phyloP scores from a whole-genome alignment of 2,329 filamentous ascomycete species.

The Cadophora luteo-olivacea region DNA sequence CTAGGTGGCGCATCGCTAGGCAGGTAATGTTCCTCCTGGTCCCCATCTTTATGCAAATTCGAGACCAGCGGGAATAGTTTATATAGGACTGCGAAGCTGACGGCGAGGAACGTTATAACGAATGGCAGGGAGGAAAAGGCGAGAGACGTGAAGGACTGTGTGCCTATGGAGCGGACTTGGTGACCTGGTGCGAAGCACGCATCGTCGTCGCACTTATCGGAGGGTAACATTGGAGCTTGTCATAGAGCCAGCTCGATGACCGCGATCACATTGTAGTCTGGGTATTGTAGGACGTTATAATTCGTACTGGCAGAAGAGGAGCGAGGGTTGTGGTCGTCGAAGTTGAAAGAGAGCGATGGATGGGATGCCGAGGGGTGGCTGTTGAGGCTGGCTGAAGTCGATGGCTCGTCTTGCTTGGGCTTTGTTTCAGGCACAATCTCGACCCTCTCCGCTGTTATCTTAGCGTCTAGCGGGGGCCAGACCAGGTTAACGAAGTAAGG shows the following conservation, averaged over 20 bases:
- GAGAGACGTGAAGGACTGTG: conserved; percentile 51
- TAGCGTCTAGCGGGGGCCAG: conserved; percentile 2
- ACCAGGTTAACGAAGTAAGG: neutral
- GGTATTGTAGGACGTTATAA: neutral
- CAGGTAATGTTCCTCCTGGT: conserved; percentile 67
- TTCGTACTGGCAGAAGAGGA: neutral
- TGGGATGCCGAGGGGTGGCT: neutral
- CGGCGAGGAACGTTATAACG: conserved; percentile 69
- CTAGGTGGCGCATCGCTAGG: conserved; percentile 66
- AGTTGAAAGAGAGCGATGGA: neutral
- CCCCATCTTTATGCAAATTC: conserved; percentile 53
- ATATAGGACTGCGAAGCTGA: conserved; percentile 67
- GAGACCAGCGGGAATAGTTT: conserved; percentile 78
- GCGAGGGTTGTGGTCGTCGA: neutral
- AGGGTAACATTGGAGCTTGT: conserved; percentile 40
- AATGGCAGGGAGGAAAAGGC: conserved; percentile 72
- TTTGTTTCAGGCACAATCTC: conserved; percentile 13
- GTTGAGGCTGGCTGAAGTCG: neutral
- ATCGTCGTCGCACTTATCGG: conserved; percentile 42
- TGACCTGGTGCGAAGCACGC: conserved; percentile 35
- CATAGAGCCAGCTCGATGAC: conserved; percentile 28
- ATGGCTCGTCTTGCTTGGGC: neutral
- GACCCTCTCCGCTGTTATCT: neutral
- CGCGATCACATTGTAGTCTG: conserved; percentile 31
- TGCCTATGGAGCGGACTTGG: conserved; percentile 31